Evolutionary conservation across 2,329 filamentous ascomycete species (phyloP).

Genomic region (Akanthomyces lecanii): DNA sequence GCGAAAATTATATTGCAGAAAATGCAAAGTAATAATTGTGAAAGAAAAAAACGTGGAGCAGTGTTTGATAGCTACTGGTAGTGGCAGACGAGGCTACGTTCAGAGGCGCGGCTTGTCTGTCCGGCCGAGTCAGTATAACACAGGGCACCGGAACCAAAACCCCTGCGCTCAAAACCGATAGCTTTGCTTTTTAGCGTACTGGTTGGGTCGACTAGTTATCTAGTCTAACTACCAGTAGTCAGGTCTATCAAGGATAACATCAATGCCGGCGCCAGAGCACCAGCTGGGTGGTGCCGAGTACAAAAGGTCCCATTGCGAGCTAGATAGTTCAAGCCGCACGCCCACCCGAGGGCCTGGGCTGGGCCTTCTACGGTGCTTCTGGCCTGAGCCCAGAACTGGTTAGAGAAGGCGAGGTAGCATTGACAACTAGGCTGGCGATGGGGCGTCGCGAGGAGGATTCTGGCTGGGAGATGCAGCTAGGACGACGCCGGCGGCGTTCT

Average conservation of each 20-base stretch:
- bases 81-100: neutral
- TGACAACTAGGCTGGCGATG: neutral
- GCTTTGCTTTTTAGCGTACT: no score
- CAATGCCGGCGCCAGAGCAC: no score
- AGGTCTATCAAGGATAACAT: no score
- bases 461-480: neutral
- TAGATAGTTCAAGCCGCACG: neutral
- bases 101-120: no score
- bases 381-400: neutral
- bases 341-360: neutral
- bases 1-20: neutral
- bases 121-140: no score
- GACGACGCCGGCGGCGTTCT: no score
- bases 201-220: no score
- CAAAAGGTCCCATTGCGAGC: neutral
- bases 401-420: neutral
- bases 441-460: neutral
- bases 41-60: neutral
- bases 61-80: neutral
- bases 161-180: no score
- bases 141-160: no score
- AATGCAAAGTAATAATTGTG: neutral
- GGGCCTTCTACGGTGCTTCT: constrained; percentile 3
- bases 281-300: no score
- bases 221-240: no score